phyloP scores from a whole-genome alignment of 2,329 filamentous ascomycete species.

The Aureobasidium sp. region DNA sequence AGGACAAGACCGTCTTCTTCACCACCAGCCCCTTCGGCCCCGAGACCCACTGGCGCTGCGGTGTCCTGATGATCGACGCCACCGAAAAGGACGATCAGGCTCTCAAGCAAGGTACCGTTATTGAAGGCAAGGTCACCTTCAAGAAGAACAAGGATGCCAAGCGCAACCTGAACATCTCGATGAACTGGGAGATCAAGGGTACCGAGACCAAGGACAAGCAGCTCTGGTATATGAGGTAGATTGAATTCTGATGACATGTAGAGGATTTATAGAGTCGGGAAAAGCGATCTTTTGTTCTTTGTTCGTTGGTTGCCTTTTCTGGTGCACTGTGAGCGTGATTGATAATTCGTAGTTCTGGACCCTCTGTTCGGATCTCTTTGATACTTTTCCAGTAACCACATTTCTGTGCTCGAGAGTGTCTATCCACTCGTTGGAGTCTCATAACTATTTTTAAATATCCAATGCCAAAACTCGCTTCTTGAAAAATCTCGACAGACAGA shows the following conservation, averaged over 20 bases:
- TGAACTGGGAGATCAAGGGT: slow-evolving; percentile 32
- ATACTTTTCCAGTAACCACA: too few relatives aligned
- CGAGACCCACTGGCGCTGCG: slow-evolving; percentile 88
- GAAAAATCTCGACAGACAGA: too few relatives aligned
- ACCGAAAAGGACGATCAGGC: slow-evolving; percentile 40
- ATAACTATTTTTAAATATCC: too few relatives aligned
- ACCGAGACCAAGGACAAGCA: slow-evolving; percentile 22
- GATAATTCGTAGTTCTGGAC: too few relatives aligned
- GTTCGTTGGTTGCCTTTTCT: not conserved
- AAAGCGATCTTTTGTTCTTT: not conserved
- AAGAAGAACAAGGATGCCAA: slow-evolving; percentile 30
- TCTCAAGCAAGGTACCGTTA: slow-evolving; percentile 48
- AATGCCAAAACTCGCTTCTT: too few relatives aligned
- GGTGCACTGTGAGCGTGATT: not conserved
- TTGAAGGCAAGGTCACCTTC: slow-evolving; percentile 46
- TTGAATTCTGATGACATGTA: not conserved
- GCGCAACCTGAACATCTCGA: slow-evolving; percentile 34
- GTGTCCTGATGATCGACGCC: slow-evolving; percentile 62
- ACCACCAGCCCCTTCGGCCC: slow-evolving; percentile 74
- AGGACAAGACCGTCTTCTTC: slow-evolving; percentile 65
- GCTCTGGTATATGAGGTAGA: slow-evolving; percentile 27
- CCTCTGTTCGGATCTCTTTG: too few relatives aligned
- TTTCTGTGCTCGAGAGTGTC: too few relatives aligned
- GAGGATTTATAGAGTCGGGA: not conserved
- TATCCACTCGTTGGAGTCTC: too few relatives aligned